These are phyloP conservation scores for Tribonema minus DNA, from an alignment of 108 stramenopile genomes.

Conservation along the genomic window DNA sequence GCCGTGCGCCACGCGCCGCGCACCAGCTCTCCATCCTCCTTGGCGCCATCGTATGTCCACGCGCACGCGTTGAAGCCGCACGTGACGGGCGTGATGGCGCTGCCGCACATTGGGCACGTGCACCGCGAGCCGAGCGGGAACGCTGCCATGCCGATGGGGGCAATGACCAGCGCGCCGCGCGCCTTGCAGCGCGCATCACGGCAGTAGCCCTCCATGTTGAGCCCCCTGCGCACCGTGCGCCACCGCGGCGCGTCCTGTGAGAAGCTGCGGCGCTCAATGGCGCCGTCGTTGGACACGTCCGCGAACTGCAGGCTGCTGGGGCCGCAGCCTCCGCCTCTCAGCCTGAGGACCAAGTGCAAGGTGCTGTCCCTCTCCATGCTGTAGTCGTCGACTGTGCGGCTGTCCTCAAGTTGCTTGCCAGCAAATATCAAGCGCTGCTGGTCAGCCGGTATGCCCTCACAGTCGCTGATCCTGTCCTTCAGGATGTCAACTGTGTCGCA, in stretches of 20 bases:
- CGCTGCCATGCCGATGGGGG: not conserved
- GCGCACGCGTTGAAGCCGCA: too few species aligned
- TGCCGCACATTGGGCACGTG: not conserved
- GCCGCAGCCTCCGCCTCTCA: slow-evolving; percentile 23
- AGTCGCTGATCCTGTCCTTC: too few species aligned
- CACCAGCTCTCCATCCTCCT: too few species aligned
- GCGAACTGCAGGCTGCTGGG: not conserved
- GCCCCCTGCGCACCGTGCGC: not conserved
- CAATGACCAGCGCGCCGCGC: not conserved
- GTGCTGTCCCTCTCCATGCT: slow-evolving; percentile 97
- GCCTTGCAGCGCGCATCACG: not conserved
- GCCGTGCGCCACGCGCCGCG: too few species aligned
- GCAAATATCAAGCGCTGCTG: slow-evolving; percentile 46
- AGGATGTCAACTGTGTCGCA: too few species aligned
- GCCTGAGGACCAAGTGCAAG: slow-evolving; percentile 37
- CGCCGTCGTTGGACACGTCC: not conserved
- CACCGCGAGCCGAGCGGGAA: not conserved
- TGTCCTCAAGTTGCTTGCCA: slow-evolving; percentile 46
- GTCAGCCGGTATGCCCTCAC: slow-evolving; percentile 55
- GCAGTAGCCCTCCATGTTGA: not conserved
- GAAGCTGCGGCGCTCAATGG: not conserved
- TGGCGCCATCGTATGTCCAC: too few species aligned
- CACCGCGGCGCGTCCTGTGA: not conserved
- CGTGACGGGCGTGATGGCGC: not conserved
- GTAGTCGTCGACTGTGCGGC: slow-evolving; percentile 88